Conservation (phyloP, 306 rosid genomes). For the Cyamopsis tetragonoloba region DNA sequence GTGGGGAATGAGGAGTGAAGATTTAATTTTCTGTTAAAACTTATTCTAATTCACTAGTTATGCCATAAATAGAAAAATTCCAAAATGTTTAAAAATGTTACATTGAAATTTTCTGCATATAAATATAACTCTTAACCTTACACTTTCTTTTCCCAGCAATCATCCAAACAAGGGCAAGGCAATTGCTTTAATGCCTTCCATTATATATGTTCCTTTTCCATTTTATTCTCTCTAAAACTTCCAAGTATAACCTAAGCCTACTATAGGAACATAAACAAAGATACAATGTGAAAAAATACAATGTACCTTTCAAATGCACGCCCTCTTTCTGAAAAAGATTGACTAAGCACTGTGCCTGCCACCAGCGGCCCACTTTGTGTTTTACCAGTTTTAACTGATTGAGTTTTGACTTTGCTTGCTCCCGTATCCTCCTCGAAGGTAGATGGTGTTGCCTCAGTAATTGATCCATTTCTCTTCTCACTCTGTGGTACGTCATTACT, state of each 20-base stretch:
- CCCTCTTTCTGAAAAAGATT: constrained; percentile 64
- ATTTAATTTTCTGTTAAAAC: background rate
- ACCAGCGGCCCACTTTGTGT: constrained; percentile 82
- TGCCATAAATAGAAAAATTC: background rate
- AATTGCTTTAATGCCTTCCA: background rate
- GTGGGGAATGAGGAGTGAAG: background rate
- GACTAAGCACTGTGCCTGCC: constrained; percentile 66
- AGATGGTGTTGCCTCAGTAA: constrained; percentile 29
- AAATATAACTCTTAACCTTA: background rate
- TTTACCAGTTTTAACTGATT: constrained; percentile 55
- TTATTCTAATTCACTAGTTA: background rate
- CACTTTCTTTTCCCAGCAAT: constrained; percentile 3
- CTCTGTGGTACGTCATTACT: constrained; percentile 41
- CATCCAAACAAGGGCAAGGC: background rate
- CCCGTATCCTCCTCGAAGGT: constrained; percentile 30
- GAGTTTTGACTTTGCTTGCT: constrained; percentile 48
- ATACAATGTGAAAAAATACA: constrained; percentile 5
- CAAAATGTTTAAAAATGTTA: background rate
- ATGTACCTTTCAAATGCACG: constrained; percentile 45
- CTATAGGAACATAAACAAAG: constrained; percentile 5
- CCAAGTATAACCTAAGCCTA: constrained; percentile 1
- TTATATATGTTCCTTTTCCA: background rate
- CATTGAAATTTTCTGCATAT: background rate
- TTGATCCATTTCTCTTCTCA: constrained; percentile 35
- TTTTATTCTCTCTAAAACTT: background rate